A percentile compares a stretch with the other conserved stretches of the same genome.
These are phyloP conservation scores for Garcia nutans DNA, from an alignment of 345 rosid genomes.

Conservation along the genomic window DNA sequence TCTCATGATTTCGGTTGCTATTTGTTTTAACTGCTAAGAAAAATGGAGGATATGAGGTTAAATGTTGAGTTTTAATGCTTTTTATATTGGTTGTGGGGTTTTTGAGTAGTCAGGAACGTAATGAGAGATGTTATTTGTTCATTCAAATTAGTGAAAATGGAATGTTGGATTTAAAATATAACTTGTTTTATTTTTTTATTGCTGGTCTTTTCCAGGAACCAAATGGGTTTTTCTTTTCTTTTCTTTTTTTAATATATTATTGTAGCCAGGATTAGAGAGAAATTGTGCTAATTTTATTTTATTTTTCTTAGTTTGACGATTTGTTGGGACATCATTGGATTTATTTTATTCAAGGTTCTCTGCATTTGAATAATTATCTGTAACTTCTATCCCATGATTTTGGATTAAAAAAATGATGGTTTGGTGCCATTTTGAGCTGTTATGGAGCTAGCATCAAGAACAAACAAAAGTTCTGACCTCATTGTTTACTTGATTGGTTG, in stretches of 20 bases:
- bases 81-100: not conserved
- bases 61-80: not conserved
- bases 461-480: not conserved
- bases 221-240: not conserved
- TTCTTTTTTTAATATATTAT: not conserved
- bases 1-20: not conserved
- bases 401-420: not conserved
- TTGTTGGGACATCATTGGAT: not conserved
- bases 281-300: too few species aligned
- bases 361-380: not conserved
- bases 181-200: not conserved
- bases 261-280: not conserved
- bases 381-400: not conserved
- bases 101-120: not conserved
- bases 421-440: not conserved
- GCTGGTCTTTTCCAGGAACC: not conserved
- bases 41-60: not conserved
- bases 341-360: not conserved
- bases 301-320: not conserved
- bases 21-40: not conserved
- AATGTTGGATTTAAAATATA: not conserved
- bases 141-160: not conserved
- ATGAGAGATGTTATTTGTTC: too few species aligned
- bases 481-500: constrained; percentile 20
- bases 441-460: not conserved